These are phyloP conservation scores for Obelidium mucronatum DNA, from an alignment of 192 early-diverging fungal genomes.

Conservation along the genomic window DNA sequence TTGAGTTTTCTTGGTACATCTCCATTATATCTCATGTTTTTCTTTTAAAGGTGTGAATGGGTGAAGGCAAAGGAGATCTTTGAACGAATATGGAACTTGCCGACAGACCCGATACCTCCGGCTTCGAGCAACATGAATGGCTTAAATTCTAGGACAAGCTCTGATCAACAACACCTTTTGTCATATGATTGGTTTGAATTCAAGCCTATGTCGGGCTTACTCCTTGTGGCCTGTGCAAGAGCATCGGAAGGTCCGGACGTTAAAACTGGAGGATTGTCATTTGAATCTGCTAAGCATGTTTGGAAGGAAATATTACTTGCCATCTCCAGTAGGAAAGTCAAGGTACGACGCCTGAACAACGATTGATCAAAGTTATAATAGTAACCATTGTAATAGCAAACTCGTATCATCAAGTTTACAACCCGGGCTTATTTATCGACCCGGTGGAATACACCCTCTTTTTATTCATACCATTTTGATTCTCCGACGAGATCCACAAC, in stretches of 20 bases:
- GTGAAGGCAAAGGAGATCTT: conserved; percentile 10
- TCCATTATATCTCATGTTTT: neutral
- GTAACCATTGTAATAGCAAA: conserved; percentile 18
- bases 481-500: conserved; percentile 29
- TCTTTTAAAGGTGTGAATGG: conserved; percentile 29
- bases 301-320: conserved; percentile 20
- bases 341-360: neutral
- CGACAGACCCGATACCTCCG: neutral
- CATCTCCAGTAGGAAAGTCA: conserved; percentile 5
- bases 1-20: conserved; percentile 4
- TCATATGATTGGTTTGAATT: conserved; percentile 31
- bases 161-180: neutral
- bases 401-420: conserved; percentile 21
- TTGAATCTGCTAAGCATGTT: conserved; percentile 20
- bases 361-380: neutral
- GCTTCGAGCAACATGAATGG: no score
- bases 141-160: no score
- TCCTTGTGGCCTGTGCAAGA: conserved; percentile 23
- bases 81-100: conserved; percentile 16
- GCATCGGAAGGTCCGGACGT: conserved; percentile 4
- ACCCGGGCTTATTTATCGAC: conserved; percentile 19
- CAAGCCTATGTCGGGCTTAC: conserved; percentile 19
- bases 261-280: conserved; percentile 14
- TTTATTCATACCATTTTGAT: conserved; percentile 22
- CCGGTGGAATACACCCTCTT: conserved; percentile 32